Base-by-base conservation (phyloP, 2,329 filamentous ascomycete genomes). In the Fusarium neocosmosporiellum region DNA sequence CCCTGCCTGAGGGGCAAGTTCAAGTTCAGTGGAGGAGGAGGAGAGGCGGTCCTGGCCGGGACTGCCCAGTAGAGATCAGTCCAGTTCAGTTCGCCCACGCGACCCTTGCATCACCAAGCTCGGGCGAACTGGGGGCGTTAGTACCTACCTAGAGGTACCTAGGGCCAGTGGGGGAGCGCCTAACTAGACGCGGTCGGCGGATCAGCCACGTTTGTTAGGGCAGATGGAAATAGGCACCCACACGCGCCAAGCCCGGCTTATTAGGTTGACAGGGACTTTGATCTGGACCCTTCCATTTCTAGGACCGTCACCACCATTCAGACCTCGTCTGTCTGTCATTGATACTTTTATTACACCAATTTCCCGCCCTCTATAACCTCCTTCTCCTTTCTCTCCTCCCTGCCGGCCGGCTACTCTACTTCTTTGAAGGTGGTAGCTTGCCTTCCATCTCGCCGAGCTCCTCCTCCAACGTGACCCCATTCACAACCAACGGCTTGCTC, bases 241-340 rank as follows among this genome's bases (percentile, higher is more conserved):
- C 59, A 53, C 36, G 53, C 59, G 68, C 71, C 74, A 74, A 43
- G 22, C 43, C 36, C 27, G 59, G 61, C 59, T 72, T 72, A 74
- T 74, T 71, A 72, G 55, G 66, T 69, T 60, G 71, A 60, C 70
- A 72, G 46, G 46, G 46, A 60, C 65, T 57, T 24, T 69, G 68
- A 65, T 69, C 68, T 70, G 62, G 58, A 67, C 66, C 61, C 70
- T 63, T 69, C 61, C 22, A 50, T 50, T 29, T 50, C 27, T 50
- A 43, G 24, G 18, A 31, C 33, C 22, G 14, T 58, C 33, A 58
- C 33, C 54, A 39, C 54, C 34, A 58, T 59, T 41, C 55, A 59
- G 6, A 50, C 36, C 22, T 24, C 53, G 48, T 20, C 61, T 67
- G 50, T 53, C 60, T 59, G 57, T 41, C 48, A 50, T 39, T 61